A percentile compares a stretch with the other conserved stretches of the same genome.
phyloP scores from a whole-genome alignment of 1,284 basidiomycete species.

The Schizophyllum amplum region DNA sequence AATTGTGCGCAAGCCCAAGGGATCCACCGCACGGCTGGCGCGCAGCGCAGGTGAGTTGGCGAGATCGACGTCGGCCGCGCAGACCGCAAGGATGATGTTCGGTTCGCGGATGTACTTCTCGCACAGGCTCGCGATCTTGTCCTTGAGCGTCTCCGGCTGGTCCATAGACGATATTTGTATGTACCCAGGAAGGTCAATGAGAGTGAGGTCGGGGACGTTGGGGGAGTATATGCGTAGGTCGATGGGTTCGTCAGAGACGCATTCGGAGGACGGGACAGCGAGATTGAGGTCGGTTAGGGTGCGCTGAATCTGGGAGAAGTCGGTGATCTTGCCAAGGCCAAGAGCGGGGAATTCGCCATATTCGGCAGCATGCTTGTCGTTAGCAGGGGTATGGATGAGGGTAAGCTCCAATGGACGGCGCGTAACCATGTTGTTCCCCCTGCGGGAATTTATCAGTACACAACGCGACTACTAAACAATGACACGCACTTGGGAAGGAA shows the following conservation, averaged over 20 bases:
- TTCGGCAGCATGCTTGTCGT: conserved; percentile 56
- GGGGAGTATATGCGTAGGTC: conserved; percentile 96
- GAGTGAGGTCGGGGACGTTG: conserved; percentile 91
- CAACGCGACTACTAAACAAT: conserved; percentile 3
- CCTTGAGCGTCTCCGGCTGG: conserved; percentile 91
- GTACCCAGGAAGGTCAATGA: conserved; percentile 97
- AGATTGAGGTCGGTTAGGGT: conserved; percentile 94
- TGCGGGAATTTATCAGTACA: conserved; percentile 25
- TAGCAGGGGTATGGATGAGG: conserved; percentile 81
- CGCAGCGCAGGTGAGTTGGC: conserved; percentile 96
- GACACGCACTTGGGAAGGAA: conserved; percentile 85
- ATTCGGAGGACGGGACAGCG: conserved; percentile 81
- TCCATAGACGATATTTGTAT: conserved; percentile 94
- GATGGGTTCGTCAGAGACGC: conserved; percentile 92
- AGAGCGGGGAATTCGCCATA: conserved; percentile 94
- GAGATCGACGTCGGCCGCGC: conserved; percentile 96
- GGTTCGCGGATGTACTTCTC: conserved; percentile 97
- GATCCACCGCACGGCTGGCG: conserved; percentile 91
- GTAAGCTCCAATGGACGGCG: conserved; percentile 97
- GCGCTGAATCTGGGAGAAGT: conserved; percentile 87
- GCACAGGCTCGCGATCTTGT: conserved; percentile 85
- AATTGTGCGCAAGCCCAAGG: conserved; percentile 90
- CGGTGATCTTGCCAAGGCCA: conserved; percentile 81
- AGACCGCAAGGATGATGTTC: conserved; percentile 97
- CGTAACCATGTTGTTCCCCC: conserved; percentile 99